These are phyloP conservation scores for Spizellomyces sp. DNA, from an alignment of 192 early-diverging fungal genomes.

Conservation along the genomic window DNA sequence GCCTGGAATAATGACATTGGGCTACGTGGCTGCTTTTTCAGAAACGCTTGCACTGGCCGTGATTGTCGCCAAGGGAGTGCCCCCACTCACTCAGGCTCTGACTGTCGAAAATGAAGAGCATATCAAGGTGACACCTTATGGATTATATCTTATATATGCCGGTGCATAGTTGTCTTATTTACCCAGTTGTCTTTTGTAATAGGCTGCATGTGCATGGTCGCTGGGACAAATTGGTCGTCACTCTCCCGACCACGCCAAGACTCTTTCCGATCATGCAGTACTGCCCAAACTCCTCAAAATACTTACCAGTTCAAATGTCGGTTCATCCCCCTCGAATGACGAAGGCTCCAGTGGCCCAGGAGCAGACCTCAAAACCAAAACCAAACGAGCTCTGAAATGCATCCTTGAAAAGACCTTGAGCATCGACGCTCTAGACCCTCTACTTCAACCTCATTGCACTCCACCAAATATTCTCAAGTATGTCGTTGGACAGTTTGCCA, in stretches of 20 bases:
- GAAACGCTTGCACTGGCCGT: conserved; percentile 61
- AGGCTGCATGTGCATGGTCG: conserved; percentile 61
- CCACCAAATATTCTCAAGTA: conserved; percentile 61
- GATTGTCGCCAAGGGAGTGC: conserved; percentile 59
- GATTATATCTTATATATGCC: too few species aligned
- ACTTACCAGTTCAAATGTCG: conserved; percentile 21
- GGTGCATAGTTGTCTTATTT: conserved; percentile 5
- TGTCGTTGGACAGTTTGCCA: conserved; percentile 59
- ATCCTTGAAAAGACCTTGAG: conserved; percentile 56
- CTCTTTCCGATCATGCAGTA: conserved; percentile 54
- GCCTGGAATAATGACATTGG: conserved; percentile 63
- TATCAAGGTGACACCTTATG: conserved; percentile 45
- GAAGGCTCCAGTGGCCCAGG: conserved; percentile 25
- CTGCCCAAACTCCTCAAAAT: conserved; percentile 56
- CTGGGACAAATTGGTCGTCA: conserved; percentile 64
- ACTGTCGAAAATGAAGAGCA: conserved; percentile 54
- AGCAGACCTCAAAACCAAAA: conserved; percentile 55
- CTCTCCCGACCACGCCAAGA: conserved; percentile 62
- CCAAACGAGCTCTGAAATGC: conserved; percentile 58
- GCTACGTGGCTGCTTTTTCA: conserved; percentile 63
- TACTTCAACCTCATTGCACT: conserved; percentile 47
- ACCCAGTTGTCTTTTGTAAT: not conserved
- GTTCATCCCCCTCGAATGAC: not conserved
- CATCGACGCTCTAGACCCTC: conserved; percentile 56
- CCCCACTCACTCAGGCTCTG: conserved; percentile 48